Evolutionary conservation across 1,139 yeast genomes (phyloP).

Genomic region (Meyerozyma guilliermondii): DNA sequence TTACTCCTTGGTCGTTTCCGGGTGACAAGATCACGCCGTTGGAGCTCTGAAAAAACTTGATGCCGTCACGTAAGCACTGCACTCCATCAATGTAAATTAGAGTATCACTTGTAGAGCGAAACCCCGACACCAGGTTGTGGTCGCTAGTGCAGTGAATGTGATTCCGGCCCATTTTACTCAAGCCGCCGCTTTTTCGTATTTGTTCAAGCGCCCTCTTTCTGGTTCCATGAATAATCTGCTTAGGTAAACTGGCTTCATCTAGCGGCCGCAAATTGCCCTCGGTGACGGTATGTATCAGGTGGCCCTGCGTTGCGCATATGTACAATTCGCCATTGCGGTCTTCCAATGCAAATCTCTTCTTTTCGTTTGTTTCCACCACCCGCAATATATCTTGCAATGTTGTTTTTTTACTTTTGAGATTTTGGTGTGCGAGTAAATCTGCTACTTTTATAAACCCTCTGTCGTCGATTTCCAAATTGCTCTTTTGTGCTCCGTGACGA

Average conservation of each 20-base stretch:
- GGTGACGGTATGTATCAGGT: constrained; percentile 50
- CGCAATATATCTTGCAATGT: constrained; percentile 53
- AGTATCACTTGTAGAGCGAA: constrained; percentile 56
- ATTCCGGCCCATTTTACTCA: constrained; percentile 66
- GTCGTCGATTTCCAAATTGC: constrained; percentile 55
- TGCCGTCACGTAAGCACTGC: constrained; percentile 39
- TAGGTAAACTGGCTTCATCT: constrained; percentile 17
- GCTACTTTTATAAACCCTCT: constrained; percentile 61
- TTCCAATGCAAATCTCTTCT: constrained; percentile 56
- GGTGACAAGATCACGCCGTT: constrained; percentile 73
- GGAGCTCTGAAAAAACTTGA: constrained; percentile 56
- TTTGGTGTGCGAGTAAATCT: constrained; percentile 51
- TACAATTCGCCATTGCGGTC: constrained; percentile 17
- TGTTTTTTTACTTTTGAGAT: constrained; percentile 51
- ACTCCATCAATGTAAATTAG: constrained; percentile 58
- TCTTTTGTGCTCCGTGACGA: constrained; percentile 80
- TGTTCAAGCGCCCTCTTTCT: constrained; percentile 40
- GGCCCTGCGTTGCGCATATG: constrained; percentile 93
- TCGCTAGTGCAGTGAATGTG: constrained; percentile 68
- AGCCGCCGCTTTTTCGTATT: constrained; percentile 53
- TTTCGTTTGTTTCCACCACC: constrained; percentile 62
- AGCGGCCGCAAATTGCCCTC: constrained; percentile 40
- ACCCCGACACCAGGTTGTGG: constrained; percentile 59
- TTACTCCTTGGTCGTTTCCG: constrained; percentile 53
- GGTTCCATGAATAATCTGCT: constrained; percentile 75